Base-by-base conservation (phyloP, 1,284 basidiomycete species). In the Takashimella tepidaria region DNA sequence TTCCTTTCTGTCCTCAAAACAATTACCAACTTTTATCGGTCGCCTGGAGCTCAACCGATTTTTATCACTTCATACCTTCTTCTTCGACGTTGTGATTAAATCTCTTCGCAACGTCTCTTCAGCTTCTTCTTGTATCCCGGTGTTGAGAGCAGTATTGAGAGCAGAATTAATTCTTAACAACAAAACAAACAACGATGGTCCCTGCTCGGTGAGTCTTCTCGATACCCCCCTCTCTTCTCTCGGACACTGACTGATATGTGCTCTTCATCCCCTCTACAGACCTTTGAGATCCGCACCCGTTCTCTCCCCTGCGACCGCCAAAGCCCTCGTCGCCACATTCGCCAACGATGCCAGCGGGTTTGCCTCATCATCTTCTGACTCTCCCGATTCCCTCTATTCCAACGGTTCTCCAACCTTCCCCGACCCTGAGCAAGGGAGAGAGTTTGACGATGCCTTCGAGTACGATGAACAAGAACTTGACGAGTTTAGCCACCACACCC, bases 371-470 rank as follows among this genome's bases (percentile, higher is more conserved):
- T 50, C 61, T 5, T 64, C 65, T 13, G 51, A 62, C n/a, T 68
- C 67, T 3, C 67, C 67, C 40, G 63, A 67, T 45, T 68, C 67
- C 11, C 56, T 64, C 6, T 67, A 68, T 46, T 67, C 67, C 3
- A 56, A 52, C 37, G 51, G 49, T 21, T 67, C 64, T 3, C 63
- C 67, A 4, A 55, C 50, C 1, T 61, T 68, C 49, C 53, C 52
- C 20, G 55, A 58, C 21, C 53, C 60, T 13, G 37, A 40, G 11
- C n/a, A n/a, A n/a, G n/a, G n/a, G n/a, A n/a, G n/a, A n/a, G n/a
- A n/a, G n/a, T n/a, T n/a, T n/a, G 31, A 37, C 10, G 31, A 37
- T 37, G 53, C 61, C 11, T 65, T 67, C 51, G 65, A 67, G 26
- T 67, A 49, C 41, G 55, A 56, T 37, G 54, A 25, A 12, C 37